Conservation (phyloP, 139 green algal genomes). For the Micractinium sp. region DNA sequence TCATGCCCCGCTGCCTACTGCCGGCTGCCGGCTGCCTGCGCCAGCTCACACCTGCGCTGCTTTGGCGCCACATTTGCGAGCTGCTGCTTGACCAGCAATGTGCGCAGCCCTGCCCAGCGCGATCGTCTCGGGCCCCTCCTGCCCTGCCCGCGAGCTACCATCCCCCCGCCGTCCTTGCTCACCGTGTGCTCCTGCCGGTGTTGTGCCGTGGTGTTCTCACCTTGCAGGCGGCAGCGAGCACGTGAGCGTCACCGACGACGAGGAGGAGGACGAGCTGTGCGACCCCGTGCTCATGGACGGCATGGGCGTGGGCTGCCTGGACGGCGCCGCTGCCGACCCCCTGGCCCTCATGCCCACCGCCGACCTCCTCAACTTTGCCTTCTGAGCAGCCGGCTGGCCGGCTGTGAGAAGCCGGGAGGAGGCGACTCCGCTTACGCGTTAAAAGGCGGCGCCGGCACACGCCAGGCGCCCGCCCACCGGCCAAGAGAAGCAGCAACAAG, state of each 20-base stretch:
- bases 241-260: background rate
- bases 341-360: constrained; percentile 9
- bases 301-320: background rate
- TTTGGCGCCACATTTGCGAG: background rate
- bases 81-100: background rate
- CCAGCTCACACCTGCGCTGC: background rate
- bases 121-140: background rate
- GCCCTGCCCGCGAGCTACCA: background rate
- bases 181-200: too few species aligned
- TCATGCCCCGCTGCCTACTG: background rate
- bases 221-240: background rate
- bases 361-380: constrained; percentile 20
- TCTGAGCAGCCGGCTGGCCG: background rate
- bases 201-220: too few species aligned
- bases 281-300: background rate
- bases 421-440: too few species aligned
- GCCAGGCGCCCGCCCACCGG: too few species aligned
- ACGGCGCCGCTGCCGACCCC: background rate
- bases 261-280: background rate
- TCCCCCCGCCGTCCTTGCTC: too few species aligned
- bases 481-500: too few species aligned
- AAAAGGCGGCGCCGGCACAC: too few species aligned
- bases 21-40: background rate
- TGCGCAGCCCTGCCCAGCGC: background rate
- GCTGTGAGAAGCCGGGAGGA: too few species aligned